A percentile compares a stretch with the other conserved stretches of the same genome.
These are phyloP conservation scores for Colletotrichum sp. DNA, from an alignment of 2,329 filamentous ascomycete species.

Conservation along the genomic window DNA sequence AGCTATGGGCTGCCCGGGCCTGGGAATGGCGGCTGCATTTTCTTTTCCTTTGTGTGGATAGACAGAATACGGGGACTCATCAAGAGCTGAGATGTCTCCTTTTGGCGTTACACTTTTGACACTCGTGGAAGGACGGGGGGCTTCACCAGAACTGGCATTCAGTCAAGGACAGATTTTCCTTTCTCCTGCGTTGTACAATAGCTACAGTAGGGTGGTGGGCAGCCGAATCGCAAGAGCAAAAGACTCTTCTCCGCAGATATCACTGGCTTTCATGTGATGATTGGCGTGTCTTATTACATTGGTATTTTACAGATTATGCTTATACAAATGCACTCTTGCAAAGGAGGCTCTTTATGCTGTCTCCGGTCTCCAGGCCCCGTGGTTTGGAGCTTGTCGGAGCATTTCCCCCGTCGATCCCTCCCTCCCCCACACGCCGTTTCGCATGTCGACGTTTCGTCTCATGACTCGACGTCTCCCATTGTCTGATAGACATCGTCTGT, in stretches of 20 bases:
- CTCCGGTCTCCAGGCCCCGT: not conserved
- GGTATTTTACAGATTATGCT: not conserved
- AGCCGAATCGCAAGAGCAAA: not conserved
- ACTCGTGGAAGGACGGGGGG: not conserved
- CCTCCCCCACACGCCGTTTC: not conserved
- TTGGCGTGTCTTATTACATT: not conserved
- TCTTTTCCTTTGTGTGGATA: constrained; percentile 28
- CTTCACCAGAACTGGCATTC: not conserved
- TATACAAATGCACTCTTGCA: not conserved
- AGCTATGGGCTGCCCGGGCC: not conserved
- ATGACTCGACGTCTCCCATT: not conserved
- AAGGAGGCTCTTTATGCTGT: not conserved
- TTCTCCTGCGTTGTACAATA: constrained; percentile 4
- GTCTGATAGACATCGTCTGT: not conserved
- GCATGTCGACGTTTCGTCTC: not conserved
- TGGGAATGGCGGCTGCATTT: not conserved
- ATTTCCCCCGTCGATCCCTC: not conserved
- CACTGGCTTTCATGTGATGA: not conserved
- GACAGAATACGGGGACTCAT: constrained; percentile 42
- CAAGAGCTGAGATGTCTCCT: constrained; percentile 64
- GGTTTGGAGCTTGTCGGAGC: not conserved
- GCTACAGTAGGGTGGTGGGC: not conserved
- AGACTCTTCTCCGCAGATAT: not conserved
- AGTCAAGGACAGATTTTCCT: not conserved
- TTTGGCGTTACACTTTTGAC: constrained; percentile 13